Percentiles rank a stretch among this genome's conserved stretches.
These are phyloP conservation scores for Reticulascus tulasneorum DNA, from an alignment of 2,329 filamentous ascomycete species.

Conservation along the genomic window DNA sequence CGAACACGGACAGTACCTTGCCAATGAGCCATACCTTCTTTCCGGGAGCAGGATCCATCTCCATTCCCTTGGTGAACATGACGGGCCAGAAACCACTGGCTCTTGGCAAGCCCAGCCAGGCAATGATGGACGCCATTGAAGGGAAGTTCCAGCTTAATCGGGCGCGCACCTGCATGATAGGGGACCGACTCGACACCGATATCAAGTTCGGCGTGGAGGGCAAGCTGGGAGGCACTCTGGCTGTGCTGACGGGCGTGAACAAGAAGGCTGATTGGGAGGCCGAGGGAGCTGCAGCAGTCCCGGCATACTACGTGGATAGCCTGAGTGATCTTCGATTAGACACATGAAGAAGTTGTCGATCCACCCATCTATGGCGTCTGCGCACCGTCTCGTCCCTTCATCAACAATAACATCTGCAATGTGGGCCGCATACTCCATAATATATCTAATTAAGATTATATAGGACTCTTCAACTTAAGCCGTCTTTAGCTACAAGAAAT, in stretches of 20 bases:
- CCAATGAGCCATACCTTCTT: constrained; percentile 81
- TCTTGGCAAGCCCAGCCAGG: constrained; percentile 91
- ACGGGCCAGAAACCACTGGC: constrained; percentile 65
- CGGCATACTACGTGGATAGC: constrained; percentile 78
- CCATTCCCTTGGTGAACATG: constrained; percentile 73
- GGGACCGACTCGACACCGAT: constrained; percentile 90
- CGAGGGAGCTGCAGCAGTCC: constrained; percentile 63
- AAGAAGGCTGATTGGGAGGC: constrained; percentile 80
- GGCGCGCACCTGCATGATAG: constrained; percentile 87
- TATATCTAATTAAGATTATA: too few species aligned
- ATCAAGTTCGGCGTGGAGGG: constrained; percentile 94
- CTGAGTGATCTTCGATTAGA: constrained; percentile 45
- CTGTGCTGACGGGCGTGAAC: constrained; percentile 84
- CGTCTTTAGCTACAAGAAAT: constrained; percentile 4
- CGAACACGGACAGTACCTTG: constrained; percentile 87
- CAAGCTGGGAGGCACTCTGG: constrained; percentile 83
- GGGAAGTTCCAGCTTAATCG: constrained; percentile 90
- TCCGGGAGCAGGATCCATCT: constrained; percentile 82
- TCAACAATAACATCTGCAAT: too few species aligned
- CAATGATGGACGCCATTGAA: constrained; percentile 99
- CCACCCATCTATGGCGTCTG: too few species aligned
- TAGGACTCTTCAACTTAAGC: too few species aligned
- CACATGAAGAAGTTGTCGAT: too few species aligned
- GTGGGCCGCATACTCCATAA: too few species aligned
- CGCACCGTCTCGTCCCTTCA: too few species aligned